Evolutionary conservation across 495 filamentous ascomycete genomes (phyloP).

Genomic region (Penicillium coffeae): DNA sequence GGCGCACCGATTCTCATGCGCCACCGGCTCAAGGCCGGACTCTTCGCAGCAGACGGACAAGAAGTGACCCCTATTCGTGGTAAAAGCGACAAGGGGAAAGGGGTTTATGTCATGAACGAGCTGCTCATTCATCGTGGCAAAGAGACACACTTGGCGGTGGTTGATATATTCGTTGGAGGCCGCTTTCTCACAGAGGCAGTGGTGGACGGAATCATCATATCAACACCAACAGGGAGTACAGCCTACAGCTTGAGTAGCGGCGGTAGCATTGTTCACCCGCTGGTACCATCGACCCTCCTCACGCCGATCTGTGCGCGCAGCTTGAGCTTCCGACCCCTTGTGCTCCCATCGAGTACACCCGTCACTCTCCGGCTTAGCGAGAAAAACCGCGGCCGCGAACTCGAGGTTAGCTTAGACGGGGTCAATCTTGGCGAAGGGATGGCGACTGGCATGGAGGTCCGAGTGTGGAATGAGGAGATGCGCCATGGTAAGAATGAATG

Average conservation of each 20-base stretch:
- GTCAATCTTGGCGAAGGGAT: conserved; percentile 67
- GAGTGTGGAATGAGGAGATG: conserved; percentile 77
- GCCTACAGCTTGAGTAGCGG: conserved; percentile 91
- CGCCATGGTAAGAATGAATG: conserved; percentile 61
- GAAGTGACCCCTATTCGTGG: conserved; percentile 35
- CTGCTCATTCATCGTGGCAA: conserved; percentile 87
- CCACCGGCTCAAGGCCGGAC: conserved; percentile 76
- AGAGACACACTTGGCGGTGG: conserved; percentile 82
- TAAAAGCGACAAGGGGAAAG: conserved; percentile 33
- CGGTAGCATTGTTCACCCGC: conserved; percentile 91
- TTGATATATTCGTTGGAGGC: conserved; percentile 81
- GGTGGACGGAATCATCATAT: conserved; percentile 91
- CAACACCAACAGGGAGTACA: conserved; percentile 89
- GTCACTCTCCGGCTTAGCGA: conserved; percentile 77
- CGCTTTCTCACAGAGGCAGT: conserved; percentile 88
- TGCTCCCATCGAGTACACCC: conserved; percentile 80
- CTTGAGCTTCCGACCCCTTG: conserved; percentile 85
- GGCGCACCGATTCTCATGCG: conserved; percentile 78
- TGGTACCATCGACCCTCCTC: conserved; percentile 80
- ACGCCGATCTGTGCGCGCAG: conserved; percentile 93
- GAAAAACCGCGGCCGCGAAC: conserved; percentile 75
- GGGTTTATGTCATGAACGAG: conserved; percentile 91
- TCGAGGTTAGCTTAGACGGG: conserved; percentile 88
- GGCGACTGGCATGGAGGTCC: conserved; percentile 78
- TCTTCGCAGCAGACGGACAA: conserved; percentile 62